Conservation (phyloP, 345 rosid species). For the Heritiera littoralis region DNA sequence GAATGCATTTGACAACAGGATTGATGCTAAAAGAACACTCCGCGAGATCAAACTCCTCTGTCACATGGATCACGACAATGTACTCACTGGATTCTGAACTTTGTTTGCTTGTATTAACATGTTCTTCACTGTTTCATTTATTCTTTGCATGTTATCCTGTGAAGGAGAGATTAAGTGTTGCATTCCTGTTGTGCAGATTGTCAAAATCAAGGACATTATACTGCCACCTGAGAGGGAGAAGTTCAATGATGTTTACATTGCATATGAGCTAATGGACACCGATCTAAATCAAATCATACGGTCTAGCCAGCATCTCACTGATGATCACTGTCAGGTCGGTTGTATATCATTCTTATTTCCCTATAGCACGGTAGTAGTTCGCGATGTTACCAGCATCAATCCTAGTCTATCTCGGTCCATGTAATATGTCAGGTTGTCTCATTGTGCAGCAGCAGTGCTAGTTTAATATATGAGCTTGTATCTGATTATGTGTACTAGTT, state of each 20-base stretch:
- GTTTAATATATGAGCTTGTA: background rate
- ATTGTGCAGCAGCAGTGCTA: background rate
- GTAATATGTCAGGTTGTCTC: background rate
- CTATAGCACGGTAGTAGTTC: background rate
- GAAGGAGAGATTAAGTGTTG: conserved; percentile 9
- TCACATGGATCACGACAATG: conserved; percentile 94
- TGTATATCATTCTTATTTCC: background rate
- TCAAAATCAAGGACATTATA: conserved; percentile 86
- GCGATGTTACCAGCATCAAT: background rate
- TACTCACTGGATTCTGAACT: conserved; percentile 22
- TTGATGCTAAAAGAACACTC: conserved; percentile 88
- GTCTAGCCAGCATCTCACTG: conserved; percentile 73
- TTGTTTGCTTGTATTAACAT: conserved; percentile 1
- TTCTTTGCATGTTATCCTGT: background rate
- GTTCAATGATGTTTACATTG: conserved; percentile 89
- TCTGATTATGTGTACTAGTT: background rate
- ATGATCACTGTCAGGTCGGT: conserved; percentile 87
- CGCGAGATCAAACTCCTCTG: conserved; percentile 91
- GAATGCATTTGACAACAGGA: conserved; percentile 87
- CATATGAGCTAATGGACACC: conserved; percentile 87
- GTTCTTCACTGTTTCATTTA: background rate
- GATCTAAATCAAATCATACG: conserved; percentile 87
- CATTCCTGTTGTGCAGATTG: conserved; percentile 40
- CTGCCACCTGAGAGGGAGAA: conserved; percentile 62
- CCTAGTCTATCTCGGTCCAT: background rate